Evolutionary conservation across 2,329 filamentous ascomycete genomes (phyloP).

Genomic region (Emericellopsis cladophorae): DNA sequence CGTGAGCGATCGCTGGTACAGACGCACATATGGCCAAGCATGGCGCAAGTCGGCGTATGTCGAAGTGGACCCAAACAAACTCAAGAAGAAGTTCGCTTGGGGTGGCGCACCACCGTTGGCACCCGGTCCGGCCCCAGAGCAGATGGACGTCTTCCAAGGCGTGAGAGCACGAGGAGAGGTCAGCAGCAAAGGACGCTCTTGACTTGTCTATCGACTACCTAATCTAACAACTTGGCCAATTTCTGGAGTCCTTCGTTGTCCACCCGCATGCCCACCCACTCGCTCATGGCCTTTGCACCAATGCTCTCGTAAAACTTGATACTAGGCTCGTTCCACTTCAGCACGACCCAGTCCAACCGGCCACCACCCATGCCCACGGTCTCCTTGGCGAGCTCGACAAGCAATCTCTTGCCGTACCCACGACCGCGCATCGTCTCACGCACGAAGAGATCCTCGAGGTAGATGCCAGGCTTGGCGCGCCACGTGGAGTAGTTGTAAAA

Average conservation of each 20-base stretch:
- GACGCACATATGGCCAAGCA: conserved; percentile 30
- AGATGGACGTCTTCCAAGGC: conserved; percentile 31
- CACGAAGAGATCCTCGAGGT: conserved; percentile 90
- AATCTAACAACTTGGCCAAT: conserved; percentile 35
- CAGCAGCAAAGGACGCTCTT: neutral
- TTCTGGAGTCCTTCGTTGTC: conserved; percentile 52
- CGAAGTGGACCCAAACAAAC: conserved; percentile 16
- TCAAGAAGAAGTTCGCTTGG: conserved; percentile 29
- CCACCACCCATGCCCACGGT: conserved; percentile 59
- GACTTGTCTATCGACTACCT: neutral
- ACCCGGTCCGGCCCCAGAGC: conserved; percentile 2
- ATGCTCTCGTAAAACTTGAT: conserved; percentile 73
- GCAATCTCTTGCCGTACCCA: conserved; percentile 67
- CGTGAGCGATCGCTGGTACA: conserved; percentile 22
- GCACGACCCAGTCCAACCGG: conserved; percentile 77
- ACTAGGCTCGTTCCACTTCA: conserved; percentile 88
- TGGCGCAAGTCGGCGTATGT: conserved; percentile 33
- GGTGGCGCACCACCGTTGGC: conserved; percentile 14
- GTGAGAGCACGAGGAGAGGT: conserved; percentile 17
- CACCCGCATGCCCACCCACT: conserved; percentile 67
- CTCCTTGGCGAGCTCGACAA: conserved; percentile 69
- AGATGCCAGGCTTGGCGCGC: conserved; percentile 77
- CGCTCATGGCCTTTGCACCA: conserved; percentile 53
- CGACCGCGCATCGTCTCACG: conserved; percentile 54
- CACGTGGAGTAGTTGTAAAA: conserved; percentile 96